Percentiles rank a stretch among this genome's conserved stretches.
phyloP scores from a whole-genome alignment of 2,329 filamentous ascomycete genomes.

The Monosporascus sp. region DNA sequence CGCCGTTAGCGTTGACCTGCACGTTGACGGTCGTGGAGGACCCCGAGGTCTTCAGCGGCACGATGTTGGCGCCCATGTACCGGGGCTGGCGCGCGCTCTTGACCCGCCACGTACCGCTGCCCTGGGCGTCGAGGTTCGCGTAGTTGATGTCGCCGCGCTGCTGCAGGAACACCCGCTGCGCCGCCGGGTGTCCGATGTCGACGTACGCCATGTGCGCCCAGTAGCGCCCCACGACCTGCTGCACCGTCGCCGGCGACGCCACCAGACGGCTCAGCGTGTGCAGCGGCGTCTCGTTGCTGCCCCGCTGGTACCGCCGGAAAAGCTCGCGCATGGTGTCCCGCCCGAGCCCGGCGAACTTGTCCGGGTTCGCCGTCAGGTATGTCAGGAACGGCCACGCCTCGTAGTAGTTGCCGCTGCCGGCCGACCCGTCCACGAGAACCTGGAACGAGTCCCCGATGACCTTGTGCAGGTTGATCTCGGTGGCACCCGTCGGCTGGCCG shows the following conservation, averaged over 20 bases:
- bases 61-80: conserved; percentile 48
- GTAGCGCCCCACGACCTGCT: conserved; percentile 40
- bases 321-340: conserved; percentile 37
- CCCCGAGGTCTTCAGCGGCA: conserved; percentile 34
- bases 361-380: conserved; percentile 45
- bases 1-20: conserved; percentile 23
- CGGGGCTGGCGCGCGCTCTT: conserved; percentile 36
- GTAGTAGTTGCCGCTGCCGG: conserved; percentile 41
- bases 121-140: conserved; percentile 34
- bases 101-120: conserved; percentile 35
- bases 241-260: conserved; percentile 25
- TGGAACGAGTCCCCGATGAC: conserved; percentile 43
- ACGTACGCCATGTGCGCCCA: conserved; percentile 51
- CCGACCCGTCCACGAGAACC: conserved; percentile 42
- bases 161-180: conserved; percentile 31
- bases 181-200: conserved; percentile 42
- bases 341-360: conserved; percentile 36
- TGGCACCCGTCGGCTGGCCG: conserved; percentile 28
- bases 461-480: conserved; percentile 38
- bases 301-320: conserved; percentile 36
- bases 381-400: conserved; percentile 47
- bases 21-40: conserved; percentile 27
- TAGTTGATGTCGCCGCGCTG: conserved; percentile 35
- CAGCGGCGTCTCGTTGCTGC: conserved; percentile 46
- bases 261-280: conserved; percentile 38